phyloP scores from a whole-genome alignment of 2,329 filamentous ascomycete genomes.

The Nectriaceae sp. region DNA sequence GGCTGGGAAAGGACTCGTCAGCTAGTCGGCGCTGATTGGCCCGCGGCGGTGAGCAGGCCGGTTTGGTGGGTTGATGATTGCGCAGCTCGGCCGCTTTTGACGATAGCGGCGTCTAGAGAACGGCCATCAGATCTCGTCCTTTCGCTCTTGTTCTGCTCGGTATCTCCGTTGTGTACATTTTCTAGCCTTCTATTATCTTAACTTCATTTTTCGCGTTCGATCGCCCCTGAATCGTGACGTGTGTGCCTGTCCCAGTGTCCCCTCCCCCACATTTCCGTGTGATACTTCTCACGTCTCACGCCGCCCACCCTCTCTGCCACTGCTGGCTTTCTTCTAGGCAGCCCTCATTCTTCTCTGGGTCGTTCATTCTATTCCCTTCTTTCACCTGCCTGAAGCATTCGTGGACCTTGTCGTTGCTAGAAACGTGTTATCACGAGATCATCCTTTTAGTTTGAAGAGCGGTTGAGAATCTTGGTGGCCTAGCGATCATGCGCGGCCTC shows the following conservation, averaged over 20 bases:
- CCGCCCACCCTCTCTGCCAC: no score
- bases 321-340: no score
- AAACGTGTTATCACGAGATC: no score
- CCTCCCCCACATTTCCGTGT: neutral
- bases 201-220: neutral
- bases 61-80: constrained; percentile 20
- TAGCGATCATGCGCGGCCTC: constrained; percentile 30
- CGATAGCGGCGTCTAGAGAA: neutral
- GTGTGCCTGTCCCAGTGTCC: neutral
- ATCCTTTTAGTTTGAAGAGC: no score
- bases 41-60: neutral
- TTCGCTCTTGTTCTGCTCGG: neutral
- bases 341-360: neutral
- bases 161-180: neutral
- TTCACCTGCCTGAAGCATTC: neutral
- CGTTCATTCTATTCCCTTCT: no score
- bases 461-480: constrained; percentile 5
- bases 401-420: no score
- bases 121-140: neutral
- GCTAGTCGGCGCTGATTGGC: constrained; percentile 34
- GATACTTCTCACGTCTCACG: neutral
- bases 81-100: constrained; percentile 12
- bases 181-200: neutral
- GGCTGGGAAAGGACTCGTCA: constrained; percentile 36
- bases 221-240: neutral